A percentile compares a stretch with the other conserved stretches of the same genome.
These are phyloP conservation scores for Hanseniaspora mollemarum DNA, from an alignment of 805 yeast species.

Conservation along the genomic window DNA sequence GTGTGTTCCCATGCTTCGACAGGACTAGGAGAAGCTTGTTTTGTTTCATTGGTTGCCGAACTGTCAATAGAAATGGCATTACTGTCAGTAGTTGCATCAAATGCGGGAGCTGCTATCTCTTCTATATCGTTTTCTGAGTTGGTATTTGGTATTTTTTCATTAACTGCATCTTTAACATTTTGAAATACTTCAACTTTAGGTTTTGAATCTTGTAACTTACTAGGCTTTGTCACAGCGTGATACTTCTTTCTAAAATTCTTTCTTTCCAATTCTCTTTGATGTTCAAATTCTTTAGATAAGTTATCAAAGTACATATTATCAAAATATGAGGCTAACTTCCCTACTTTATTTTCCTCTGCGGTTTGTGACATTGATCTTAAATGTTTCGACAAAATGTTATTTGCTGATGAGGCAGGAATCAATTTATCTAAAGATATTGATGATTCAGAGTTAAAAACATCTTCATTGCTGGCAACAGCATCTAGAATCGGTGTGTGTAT, in stretches of 20 bases:
- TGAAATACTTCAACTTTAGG: slow-evolving; percentile 89
- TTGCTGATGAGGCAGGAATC: neutral
- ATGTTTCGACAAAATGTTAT: slow-evolving; percentile 13
- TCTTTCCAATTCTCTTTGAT: slow-evolving; percentile 73
- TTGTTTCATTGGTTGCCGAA: neutral
- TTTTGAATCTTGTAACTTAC: slow-evolving; percentile 57
- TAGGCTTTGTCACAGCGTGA: slow-evolving; percentile 37
- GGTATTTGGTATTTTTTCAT: slow-evolving; percentile 36
- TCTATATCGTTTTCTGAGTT: slow-evolving; percentile 18
- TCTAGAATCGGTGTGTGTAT: neutral
- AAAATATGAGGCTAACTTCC: slow-evolving; percentile 53
- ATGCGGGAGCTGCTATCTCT: neutral
- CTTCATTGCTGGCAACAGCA: neutral
- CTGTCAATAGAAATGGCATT: neutral
- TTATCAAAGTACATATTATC: slow-evolving; percentile 71
- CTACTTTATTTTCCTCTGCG: slow-evolving; percentile 36
- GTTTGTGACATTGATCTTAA: slow-evolving; percentile 16
- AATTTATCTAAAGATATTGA: neutral
- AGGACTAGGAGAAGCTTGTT: neutral
- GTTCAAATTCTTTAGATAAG: slow-evolving; percentile 71
- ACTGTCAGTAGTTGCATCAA: too few relatives aligned
- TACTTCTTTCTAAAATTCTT: slow-evolving; percentile 47
- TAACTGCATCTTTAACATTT: slow-evolving; percentile 79
- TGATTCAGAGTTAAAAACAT: neutral
- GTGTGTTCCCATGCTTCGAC: neutral